Conservation (phyloP, 345 rosid genomes). For the Raphanus raphanistrum region DNA sequence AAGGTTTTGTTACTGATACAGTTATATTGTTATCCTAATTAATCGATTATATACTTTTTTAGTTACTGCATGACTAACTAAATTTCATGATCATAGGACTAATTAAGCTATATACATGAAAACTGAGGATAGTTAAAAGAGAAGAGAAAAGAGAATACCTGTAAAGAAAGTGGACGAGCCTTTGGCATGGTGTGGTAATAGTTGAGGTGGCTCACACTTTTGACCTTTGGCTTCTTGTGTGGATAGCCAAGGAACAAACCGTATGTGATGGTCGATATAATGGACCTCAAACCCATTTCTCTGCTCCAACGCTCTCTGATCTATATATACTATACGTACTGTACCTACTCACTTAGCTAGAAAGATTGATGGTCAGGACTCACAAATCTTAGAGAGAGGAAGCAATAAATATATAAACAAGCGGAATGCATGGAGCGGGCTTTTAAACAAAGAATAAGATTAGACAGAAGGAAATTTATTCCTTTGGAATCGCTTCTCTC, state of each 20-base stretch:
- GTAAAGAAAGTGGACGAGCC: slow-evolving; percentile 81
- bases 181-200: slow-evolving; percentile 57
- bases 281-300: slow-evolving; percentile 49
- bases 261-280: slow-evolving; percentile 57
- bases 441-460: slow-evolving; percentile 26
- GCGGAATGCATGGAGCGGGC: slow-evolving; percentile 27
- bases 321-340: slow-evolving; percentile 2
- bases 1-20: not conserved
- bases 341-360: slow-evolving; percentile 26
- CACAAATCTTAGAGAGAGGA: slow-evolving; percentile 23
- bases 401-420: slow-evolving; percentile 34
- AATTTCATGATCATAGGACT: slow-evolving; percentile 2
- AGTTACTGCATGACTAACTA: not conserved
- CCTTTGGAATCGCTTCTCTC: slow-evolving; percentile 56
- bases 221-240: slow-evolving; percentile 34
- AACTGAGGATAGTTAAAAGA: slow-evolving; percentile 1
- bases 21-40: not conserved
- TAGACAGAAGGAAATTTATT: slow-evolving; percentile 51
- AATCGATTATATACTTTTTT: not conserved
- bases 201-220: slow-evolving; percentile 30
- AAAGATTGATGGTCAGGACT: slow-evolving; percentile 19
- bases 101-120: not conserved
- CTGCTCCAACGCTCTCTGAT: slow-evolving; percentile 30
- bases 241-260: slow-evolving; percentile 56
- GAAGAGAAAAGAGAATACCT: slow-evolving; percentile 48